Evolutionary conservation across 305 asterid genomes (phyloP).

Genomic region (Fraxinus xanthoxyloides): DNA sequence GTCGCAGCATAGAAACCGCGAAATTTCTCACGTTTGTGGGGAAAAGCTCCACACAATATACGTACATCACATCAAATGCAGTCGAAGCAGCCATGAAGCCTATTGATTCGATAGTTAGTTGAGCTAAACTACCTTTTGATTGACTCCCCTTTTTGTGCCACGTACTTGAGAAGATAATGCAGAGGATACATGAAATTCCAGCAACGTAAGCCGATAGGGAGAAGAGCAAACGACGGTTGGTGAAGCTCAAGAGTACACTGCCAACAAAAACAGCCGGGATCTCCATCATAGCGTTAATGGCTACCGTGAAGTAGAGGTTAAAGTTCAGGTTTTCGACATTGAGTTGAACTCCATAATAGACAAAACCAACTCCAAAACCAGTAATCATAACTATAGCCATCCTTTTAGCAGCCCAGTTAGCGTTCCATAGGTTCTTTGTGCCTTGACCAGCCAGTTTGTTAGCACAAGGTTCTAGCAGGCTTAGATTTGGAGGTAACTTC

Average conservation of each 20-base stretch:
- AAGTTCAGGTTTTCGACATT: constrained; percentile 55
- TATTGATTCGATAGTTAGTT: constrained; percentile 37
- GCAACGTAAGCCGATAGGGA: constrained; percentile 40
- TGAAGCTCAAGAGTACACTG: constrained; percentile 39
- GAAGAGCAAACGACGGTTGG: constrained; percentile 44
- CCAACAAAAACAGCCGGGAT: constrained; percentile 57
- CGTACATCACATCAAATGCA: constrained; percentile 48
- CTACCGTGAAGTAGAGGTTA: constrained; percentile 48
- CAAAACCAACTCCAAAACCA: constrained; percentile 53
- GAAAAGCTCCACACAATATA: constrained; percentile 54
- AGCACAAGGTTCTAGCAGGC: constrained; percentile 31
- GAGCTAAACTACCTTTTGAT: constrained; percentile 37
- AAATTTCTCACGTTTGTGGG: constrained; percentile 47
- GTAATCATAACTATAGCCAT: constrained; percentile 51
- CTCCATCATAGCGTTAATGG: constrained; percentile 58
- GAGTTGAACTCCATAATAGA: constrained; percentile 58
- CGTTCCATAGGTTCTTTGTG: constrained; percentile 40
- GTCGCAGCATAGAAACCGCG: constrained; percentile 51
- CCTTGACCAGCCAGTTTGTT: constrained; percentile 8
- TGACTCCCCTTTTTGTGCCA: neutral
- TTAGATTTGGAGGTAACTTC: constrained; percentile 35
- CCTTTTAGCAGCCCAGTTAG: constrained; percentile 53
- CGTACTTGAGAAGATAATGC: constrained; percentile 34
- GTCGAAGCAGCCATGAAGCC: constrained; percentile 54
- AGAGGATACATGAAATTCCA: constrained; percentile 36